A percentile compares a stretch with the other conserved stretches of the same genome.
These are phyloP conservation scores for Ceriops tagal DNA, from an alignment of 345 rosid genomes.

Conservation along the genomic window DNA sequence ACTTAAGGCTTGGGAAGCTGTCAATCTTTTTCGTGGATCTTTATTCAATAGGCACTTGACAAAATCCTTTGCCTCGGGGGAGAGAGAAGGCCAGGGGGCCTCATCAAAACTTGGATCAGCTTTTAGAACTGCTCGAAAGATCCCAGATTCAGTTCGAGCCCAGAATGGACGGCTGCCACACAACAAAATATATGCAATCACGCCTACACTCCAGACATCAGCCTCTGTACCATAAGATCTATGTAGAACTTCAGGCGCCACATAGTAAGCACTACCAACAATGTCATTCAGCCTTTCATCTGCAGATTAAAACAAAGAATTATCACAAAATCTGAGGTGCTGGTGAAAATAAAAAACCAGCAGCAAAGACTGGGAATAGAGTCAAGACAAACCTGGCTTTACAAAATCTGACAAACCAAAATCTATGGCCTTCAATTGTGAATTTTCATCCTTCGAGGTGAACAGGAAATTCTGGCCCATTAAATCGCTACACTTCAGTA, in stretches of 20 bases:
- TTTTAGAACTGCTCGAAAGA: slow-evolving; percentile 85
- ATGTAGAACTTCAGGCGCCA: slow-evolving; percentile 98
- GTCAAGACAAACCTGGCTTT: slow-evolving; percentile 62
- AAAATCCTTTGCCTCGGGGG: slow-evolving; percentile 84
- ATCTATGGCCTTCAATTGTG: slow-evolving; percentile 87
- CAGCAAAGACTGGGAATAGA: neutral
- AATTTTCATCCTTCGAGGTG: slow-evolving; percentile 74
- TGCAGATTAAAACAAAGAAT: slow-evolving; percentile 31
- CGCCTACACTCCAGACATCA: slow-evolving; percentile 98
- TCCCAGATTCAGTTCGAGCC: slow-evolving; percentile 98
- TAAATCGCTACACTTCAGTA: slow-evolving; percentile 31
- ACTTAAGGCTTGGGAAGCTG: slow-evolving; percentile 95
- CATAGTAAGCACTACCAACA: slow-evolving; percentile 97
- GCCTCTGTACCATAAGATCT: slow-evolving; percentile 97
- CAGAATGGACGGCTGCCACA: slow-evolving; percentile 99
- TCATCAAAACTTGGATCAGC: slow-evolving; percentile 87
- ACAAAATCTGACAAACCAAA: slow-evolving; percentile 97
- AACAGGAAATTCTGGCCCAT: slow-evolving; percentile 84
- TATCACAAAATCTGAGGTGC: neutral
- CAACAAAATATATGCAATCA: slow-evolving; percentile 88
- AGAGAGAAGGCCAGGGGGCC: slow-evolving; percentile 89
- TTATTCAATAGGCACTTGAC: slow-evolving; percentile 74
- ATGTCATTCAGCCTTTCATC: slow-evolving; percentile 97
- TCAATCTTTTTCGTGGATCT: slow-evolving; percentile 86
- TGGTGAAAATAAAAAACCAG: neutral